phyloP scores from a whole-genome alignment of 768 basidiomycete genomes.

The Collybiopsis confluens region DNA sequence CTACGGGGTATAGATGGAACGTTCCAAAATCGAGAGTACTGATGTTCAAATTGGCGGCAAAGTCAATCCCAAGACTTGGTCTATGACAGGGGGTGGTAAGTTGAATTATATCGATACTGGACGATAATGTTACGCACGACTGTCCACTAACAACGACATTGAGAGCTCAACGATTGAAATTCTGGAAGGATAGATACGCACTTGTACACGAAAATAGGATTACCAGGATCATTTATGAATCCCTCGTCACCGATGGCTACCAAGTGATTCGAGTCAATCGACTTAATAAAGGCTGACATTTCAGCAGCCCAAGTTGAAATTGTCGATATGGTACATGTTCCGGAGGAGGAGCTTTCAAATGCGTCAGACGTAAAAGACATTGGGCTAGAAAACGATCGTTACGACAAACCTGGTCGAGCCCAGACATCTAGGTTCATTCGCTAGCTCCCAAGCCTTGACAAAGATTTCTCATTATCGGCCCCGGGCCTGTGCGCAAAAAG shows the following conservation, averaged over 20 bases:
- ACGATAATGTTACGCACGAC: conserved; percentile 2
- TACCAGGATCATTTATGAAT: conserved; percentile 51
- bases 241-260: conserved; percentile 62
- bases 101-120: too few species aligned
- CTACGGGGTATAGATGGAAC: conserved; percentile 30
- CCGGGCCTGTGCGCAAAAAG: too few species aligned
- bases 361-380: not conserved
- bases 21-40: not conserved
- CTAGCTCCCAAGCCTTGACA: conserved; percentile 24
- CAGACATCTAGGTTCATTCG: conserved; percentile 42
- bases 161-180: too few species aligned
- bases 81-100: not conserved
- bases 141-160: not conserved
- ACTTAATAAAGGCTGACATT: conserved; percentile 61
- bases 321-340: conserved; percentile 46
- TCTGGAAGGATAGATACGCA: conserved; percentile 24
- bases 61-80: conserved; percentile 47
- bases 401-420: conserved; percentile 36
- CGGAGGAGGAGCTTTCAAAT: conserved; percentile 23
- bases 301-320: conserved; percentile 50
- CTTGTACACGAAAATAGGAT: conserved; percentile 53
- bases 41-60: conserved; percentile 44
- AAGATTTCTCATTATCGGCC: not conserved
- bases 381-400: not conserved
- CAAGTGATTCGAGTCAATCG: conserved; percentile 58